phyloP scores from a whole-genome alignment of 1,139 yeast genomes.

The Lodderomyces beijingensis region DNA sequence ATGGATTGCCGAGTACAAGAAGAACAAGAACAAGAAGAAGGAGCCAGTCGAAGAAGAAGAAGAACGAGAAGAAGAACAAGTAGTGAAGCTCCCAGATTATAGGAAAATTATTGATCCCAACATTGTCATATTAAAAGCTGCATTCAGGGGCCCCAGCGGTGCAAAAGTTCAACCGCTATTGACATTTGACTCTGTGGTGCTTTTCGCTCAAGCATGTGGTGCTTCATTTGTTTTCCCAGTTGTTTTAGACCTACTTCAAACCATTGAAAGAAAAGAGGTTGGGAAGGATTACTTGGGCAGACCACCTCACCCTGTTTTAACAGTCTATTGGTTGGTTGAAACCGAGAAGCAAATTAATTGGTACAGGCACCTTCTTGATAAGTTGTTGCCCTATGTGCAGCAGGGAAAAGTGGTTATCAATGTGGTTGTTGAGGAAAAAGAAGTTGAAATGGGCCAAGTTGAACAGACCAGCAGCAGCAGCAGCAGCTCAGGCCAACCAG shows the following conservation, averaged over 20 bases:
- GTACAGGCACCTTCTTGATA: slow-evolving; percentile 33
- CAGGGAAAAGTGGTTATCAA: slow-evolving; percentile 20
- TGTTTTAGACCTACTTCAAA: slow-evolving; percentile 33
- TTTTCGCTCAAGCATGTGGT: slow-evolving; percentile 45
- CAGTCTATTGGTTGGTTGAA: slow-evolving; percentile 34
- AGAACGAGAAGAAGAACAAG: slow-evolving; percentile 1
- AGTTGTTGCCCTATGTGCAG: slow-evolving; percentile 21
- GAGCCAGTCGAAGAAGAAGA: slow-evolving; percentile 10
- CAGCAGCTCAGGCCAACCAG: background rate
- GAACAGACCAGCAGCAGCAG: background rate
- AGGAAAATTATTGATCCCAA: slow-evolving; percentile 9
- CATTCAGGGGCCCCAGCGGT: slow-evolving; percentile 44
- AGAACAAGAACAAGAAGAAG: background rate
- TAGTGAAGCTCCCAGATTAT: slow-evolving; percentile 7
- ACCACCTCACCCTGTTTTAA: slow-evolving; percentile 24
- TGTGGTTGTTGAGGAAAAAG: slow-evolving; percentile 12
- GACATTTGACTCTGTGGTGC: slow-evolving; percentile 37
- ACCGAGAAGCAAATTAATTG: slow-evolving; percentile 25
- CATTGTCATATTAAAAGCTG: slow-evolving; percentile 24
- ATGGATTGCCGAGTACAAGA: background rate
- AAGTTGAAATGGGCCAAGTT: background rate
- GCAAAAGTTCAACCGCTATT: slow-evolving; percentile 38
- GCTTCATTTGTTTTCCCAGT: slow-evolving; percentile 45
- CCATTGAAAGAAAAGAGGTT: slow-evolving; percentile 21
- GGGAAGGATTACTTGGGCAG: slow-evolving; percentile 30